Evolutionary conservation across 2,329 filamentous ascomycete genomes (phyloP), one percentile per base, ranked within the genome.

Genomic region (Colletotrichum simmondsii): DNA sequence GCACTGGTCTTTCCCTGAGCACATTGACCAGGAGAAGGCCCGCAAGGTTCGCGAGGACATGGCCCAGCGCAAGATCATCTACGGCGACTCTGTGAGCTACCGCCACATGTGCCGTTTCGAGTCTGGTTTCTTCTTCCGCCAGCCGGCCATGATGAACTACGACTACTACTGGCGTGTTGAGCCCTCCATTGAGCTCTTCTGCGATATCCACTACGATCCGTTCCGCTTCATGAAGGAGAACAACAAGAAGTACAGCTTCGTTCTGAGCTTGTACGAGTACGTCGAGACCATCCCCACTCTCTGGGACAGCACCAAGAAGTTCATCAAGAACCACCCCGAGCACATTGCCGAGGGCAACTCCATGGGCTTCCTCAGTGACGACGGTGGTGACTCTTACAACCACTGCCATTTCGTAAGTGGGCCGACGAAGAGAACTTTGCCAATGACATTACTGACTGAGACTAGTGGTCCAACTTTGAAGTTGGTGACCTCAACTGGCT

Each of bases 141-240:
- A 99, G 83, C 90, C 91, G 35, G 86, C 98, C 77, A 95, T 99
- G 94, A 85, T 94, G 83, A 95, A 98, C 82, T 99, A 97, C 84
- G 97, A 99, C 81, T 99, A 95, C 91, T 99, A 99, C 90, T 99
- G 97, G 97, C 94, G 97, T 77, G 97, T 99, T 16, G 97, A 99
- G 88, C 97, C 97, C 78, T 97, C 94, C 84, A 92, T 99, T 81
- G 94, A 98, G 87, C 92, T 99, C 74, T 98, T 91, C 89, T 99
- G 97, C 85, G 97, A 99, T 81, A 90, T 99, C 79, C 90, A 95
- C 83, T 97, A 97, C 83, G 97, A 99, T 80, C 94, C 97, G 8
- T 99, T 99, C 92, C 94, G 94, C 76, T 95, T 91, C 87, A 98
- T 99, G 95, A 92, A 93, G 78, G 95, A 98, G 81, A 92, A 97